These are phyloP conservation scores for Chloris gayana DNA, from an alignment of 176 grass and related monocot genomes.

Conservation along the genomic window DNA sequence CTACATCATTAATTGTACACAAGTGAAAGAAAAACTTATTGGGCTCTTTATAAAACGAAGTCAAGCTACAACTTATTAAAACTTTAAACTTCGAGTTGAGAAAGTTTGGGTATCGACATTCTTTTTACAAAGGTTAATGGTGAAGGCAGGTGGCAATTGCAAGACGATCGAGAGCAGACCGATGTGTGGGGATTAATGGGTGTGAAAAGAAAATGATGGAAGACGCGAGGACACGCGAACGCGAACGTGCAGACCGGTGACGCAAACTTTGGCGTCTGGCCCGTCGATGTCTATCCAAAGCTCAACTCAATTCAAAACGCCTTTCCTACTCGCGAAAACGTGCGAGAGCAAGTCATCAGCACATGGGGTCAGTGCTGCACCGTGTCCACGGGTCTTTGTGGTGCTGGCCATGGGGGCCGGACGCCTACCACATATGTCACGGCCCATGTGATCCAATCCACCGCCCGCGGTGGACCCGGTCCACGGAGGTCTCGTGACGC, in stretches of 20 bases:
- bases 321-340: not conserved
- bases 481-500: not conserved
- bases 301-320: not conserved
- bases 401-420: not conserved
- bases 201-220: not conserved
- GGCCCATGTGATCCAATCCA: not conserved
- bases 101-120: too few species aligned
- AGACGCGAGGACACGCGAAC: not conserved
- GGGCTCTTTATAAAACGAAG: too few species aligned
- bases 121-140: too few species aligned
- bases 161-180: too few species aligned
- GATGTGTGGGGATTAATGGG: too few species aligned
- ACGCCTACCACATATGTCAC: too few species aligned
- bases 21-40: too few species aligned
- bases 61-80: too few species aligned
- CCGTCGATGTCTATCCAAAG: not conserved
- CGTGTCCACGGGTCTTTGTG: not conserved
- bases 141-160: too few species aligned
- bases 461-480: not conserved
- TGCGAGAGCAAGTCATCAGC: not conserved
- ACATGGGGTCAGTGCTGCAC: conserved; percentile 9
- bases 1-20: too few species aligned
- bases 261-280: not conserved
- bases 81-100: too few species aligned
- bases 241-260: not conserved